Evolutionary conservation across 371 early-diverging fungal genomes (phyloP), one percentile per base, ranked within the genome.

Genomic region (Chytridium lagenaria): DNA sequence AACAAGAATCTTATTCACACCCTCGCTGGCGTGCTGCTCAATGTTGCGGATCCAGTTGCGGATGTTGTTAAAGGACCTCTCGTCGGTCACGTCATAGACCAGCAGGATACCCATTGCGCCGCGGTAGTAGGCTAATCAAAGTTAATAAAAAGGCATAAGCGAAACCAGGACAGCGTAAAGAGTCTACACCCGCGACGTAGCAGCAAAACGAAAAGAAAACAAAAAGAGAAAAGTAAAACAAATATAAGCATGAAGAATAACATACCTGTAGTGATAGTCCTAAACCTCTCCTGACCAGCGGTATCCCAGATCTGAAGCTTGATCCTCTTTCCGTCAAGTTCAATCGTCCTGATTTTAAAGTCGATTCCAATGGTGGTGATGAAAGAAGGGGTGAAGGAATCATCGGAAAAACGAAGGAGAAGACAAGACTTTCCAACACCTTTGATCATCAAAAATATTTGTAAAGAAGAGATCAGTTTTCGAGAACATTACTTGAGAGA

Each of bases 241-340:
- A n/a, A n/a, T n/a, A n/a, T n/a, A n/a, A n/a, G n/a, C n/a, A n/a
- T n/a, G n/a, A n/a, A n/a, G n/a, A n/a, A n/a, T n/a, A n/a, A n/a
- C n/a, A 23, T 69, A 85, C 86, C 87, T 0, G 96, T 95, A 40
- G 99, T 98, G 72, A 99, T 98, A 23, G 99, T 97, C 71, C 98
- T 91, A 92, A 99, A 99, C 74, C 99, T 92, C 83, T 99, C 99
- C 88, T 99, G 99, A 34, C 99, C 99, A 44, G 99, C 99, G n/a
- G 99, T 99, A 84, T 99, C 99, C 99, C 98, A 99, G 84, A 99
- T 98, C 83, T 99, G 99, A 57, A 99, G 90, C 89, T 99, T 99
- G 55, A 98, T 96, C 59, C 94, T 94, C 85, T 98, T 98, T 74
- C 97, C 97, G 80, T 98, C 98, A 59, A 99, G 87, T 81, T 95